Evolutionary conservation across 371 early-diverging fungal species (phyloP).

Genomic region (Rhizopus sp.): DNA sequence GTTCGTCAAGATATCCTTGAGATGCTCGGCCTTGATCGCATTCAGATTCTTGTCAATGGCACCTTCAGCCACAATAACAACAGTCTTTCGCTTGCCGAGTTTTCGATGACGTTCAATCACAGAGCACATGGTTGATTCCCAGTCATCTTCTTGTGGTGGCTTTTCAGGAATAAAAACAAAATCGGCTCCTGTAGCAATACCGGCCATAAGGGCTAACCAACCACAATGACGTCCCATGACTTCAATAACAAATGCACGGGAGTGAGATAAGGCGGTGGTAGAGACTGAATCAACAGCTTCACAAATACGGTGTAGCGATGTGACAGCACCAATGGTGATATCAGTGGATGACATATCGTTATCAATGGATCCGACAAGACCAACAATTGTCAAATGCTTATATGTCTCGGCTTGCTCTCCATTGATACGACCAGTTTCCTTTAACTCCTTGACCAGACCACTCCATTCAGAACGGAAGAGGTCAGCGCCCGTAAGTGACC

Average conservation of each 20-base stretch:
- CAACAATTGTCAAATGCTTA: conserved; percentile 87
- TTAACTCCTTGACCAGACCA: conserved; percentile 76
- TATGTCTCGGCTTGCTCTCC: conserved; percentile 60
- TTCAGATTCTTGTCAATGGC: conserved; percentile 91
- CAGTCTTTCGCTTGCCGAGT: conserved; percentile 86
- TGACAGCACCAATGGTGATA: conserved; percentile 96
- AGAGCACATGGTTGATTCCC: conserved; percentile 86
- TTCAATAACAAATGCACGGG: conserved; percentile 98
- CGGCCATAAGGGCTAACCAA: conserved; percentile 98
- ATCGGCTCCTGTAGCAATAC: conserved; percentile 84
- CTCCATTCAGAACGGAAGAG: conserved; percentile 93
- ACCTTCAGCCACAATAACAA: conserved; percentile 98
- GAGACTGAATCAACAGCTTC: conserved; percentile 95
- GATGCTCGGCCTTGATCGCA: conserved; percentile 86
- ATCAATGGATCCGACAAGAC: conserved; percentile 96
- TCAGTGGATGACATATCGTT: conserved; percentile 98
- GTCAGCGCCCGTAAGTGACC: conserved; percentile 97
- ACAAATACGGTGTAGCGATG: conserved; percentile 97
- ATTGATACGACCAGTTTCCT: conserved; percentile 57
- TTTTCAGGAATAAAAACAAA: conserved; percentile 98
- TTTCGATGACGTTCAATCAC: conserved; percentile 74
- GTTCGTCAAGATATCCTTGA: conserved; percentile 81
- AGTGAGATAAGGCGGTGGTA: conserved; percentile 96
- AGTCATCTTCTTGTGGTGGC: conserved; percentile 85
- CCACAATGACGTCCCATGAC: conserved; percentile 99